Base-by-base conservation (phyloP, 768 basidiomycete species). In the Exidia glandulosa region DNA sequence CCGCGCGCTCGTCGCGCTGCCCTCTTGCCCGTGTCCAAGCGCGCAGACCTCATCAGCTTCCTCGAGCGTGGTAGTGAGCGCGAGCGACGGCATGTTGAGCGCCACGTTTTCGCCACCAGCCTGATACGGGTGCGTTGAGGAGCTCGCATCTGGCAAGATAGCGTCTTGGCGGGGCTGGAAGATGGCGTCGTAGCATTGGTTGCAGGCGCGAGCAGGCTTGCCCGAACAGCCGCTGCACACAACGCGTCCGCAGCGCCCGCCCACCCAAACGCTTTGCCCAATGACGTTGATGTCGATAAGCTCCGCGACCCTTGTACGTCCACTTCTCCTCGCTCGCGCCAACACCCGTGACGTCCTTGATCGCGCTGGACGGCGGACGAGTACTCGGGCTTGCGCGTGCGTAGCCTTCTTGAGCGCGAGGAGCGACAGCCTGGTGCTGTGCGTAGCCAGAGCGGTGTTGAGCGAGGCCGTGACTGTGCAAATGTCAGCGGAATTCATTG, bases 141-240 rank as follows among this genome's bases (percentile, higher is more conserved):
- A n/a, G n/a, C n/a, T n/a, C n/a, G n/a, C n/a, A n/a, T n/a, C n/a
- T n/a, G n/a, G n/a, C n/a, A n/a, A n/a, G n/a, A n/a, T n/a, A n/a
- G n/a, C n/a, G n/a, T n/a, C n/a, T n/a, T n/a, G n/a, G 41, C 41
- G 41, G 6, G 50, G 50, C 30, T 54, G 50, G 50, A 95, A 95
- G 19, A 94, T 87, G 13, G 86, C 81, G 63, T 90, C 88, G 66
- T 86, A 95, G 71, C 93, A 95, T 1, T 86, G 80, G 59, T 90
- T 85, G 69, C 93, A 95, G 6, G 91, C 86, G 2, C 93, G 80
- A 1, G 89, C 86, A 37, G 88, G 77, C 66, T 87, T 82, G 75
- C 69, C 72, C 10, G 91, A 94, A 72, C 94, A 96, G 3, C 72
- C 71, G n/a, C 84, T 84, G 71, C 94, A 95, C 6, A 95, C 86